phyloP scores from a whole-genome alignment of 805 yeast species.

The Wickerhamiella nectarea region DNA sequence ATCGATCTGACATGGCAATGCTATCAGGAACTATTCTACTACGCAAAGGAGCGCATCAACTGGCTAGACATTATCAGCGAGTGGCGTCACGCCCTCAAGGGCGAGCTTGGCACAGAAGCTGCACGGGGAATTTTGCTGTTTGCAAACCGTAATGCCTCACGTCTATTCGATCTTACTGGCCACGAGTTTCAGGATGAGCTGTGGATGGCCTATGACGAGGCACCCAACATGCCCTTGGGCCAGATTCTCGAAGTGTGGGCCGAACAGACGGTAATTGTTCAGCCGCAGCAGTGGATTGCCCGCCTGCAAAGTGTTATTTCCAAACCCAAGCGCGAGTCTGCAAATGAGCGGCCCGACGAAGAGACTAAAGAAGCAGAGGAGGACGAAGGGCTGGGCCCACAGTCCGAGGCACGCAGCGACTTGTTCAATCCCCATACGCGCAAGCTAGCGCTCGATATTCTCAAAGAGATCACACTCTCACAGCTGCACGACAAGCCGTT shows the following conservation, averaged over 20 bases:
- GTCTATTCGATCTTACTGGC: slow-evolving; percentile 29
- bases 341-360: neutral
- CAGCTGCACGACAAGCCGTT: slow-evolving; percentile 16
- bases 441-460: slow-evolving; percentile 27
- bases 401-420: slow-evolving; percentile 22
- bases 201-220: slow-evolving; percentile 45
- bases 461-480: slow-evolving; percentile 21
- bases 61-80: slow-evolving; percentile 14
- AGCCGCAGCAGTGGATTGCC: slow-evolving; percentile 41
- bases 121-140: slow-evolving; percentile 47
- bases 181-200: slow-evolving; percentile 37
- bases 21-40: slow-evolving; percentile 19
- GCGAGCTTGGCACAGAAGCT: slow-evolving; percentile 26
- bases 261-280: slow-evolving; percentile 33
- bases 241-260: slow-evolving; percentile 48
- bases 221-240: slow-evolving; percentile 34
- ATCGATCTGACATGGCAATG: slow-evolving; percentile 24
- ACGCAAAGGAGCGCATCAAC: slow-evolving; percentile 14
- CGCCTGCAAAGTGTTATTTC: slow-evolving; percentile 34
- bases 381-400: slow-evolving; percentile 20
- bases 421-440: slow-evolving; percentile 34
- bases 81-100: slow-evolving; percentile 14
- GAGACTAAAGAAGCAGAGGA: slow-evolving; percentile 36
- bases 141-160: slow-evolving; percentile 38
- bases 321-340: slow-evolving; percentile 15